Percentiles rank a stretch among this genome's conserved stretches.
Evolutionary conservation across 2,329 filamentous ascomycete species (phyloP).

Genomic region (Clonostachys solani): DNA sequence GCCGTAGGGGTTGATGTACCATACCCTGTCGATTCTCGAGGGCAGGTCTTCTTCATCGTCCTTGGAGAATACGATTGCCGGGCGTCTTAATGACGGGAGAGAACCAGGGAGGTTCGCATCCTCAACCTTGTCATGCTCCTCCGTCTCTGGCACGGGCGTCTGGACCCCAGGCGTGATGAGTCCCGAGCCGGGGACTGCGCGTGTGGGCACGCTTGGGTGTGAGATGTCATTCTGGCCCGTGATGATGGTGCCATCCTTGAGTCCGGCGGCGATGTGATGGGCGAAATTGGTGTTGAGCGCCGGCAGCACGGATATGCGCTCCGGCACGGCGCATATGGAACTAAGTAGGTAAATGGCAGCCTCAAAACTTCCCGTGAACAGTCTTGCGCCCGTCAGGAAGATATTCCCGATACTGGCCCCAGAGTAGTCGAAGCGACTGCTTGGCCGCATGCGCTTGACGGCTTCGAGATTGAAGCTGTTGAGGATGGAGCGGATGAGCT

Average conservation of each 20-base stretch:
- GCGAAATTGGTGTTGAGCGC: slow-evolving; percentile 95
- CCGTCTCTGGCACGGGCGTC: slow-evolving; percentile 32
- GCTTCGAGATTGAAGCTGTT: slow-evolving; percentile 76
- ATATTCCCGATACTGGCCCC: slow-evolving; percentile 74
- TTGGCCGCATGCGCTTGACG: slow-evolving; percentile 69
- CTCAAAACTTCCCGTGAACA: slow-evolving; percentile 92
- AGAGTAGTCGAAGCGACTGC: slow-evolving; percentile 73
- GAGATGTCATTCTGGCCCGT: slow-evolving; percentile 91
- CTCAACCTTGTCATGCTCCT: slow-evolving; percentile 63
- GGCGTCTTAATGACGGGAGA: slow-evolving; percentile 72
- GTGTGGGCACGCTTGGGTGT: slow-evolving; percentile 68
- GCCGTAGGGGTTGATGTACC: slow-evolving; percentile 99
- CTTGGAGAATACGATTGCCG: slow-evolving; percentile 82
- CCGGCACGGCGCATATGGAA: slow-evolving; percentile 79
- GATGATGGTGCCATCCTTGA: slow-evolving; percentile 73
- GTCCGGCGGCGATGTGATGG: slow-evolving; percentile 84
- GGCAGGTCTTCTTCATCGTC: slow-evolving; percentile 69
- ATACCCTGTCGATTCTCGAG: slow-evolving; percentile 74
- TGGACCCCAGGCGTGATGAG: slow-evolving; percentile 9
- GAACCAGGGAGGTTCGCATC: slow-evolving; percentile 81
- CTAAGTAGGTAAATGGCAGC: slow-evolving; percentile 87
- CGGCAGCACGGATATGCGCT: slow-evolving; percentile 74
- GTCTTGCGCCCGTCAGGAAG: slow-evolving; percentile 77
- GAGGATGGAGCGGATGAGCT: slow-evolving; percentile 73
- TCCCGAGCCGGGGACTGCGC: slow-evolving; percentile 21